Base-by-base conservation (phyloP, 192 early-diverging fungal species). In the Coemansia pectinata region DNA sequence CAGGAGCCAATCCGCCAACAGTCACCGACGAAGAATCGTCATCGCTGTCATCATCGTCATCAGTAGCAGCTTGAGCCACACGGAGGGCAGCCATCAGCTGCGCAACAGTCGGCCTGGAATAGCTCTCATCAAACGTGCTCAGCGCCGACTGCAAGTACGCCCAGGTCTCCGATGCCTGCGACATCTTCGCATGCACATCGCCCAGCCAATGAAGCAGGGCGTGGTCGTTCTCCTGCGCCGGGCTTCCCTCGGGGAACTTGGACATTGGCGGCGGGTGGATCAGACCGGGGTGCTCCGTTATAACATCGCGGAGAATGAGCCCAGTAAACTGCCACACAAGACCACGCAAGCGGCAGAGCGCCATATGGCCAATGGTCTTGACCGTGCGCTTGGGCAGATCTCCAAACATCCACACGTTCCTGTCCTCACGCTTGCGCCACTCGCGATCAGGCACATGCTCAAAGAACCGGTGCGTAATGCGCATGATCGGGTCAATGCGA, bases 321-420 rank as follows among this genome's bases (percentile, higher is more conserved):
- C 76, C 72, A n/a, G 57, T 59, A 57, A 74, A 83, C 62, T 73
- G 80, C 80, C 80, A 83, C 40, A 73, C 62, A 15, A 52, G 55
- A 0, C 44, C 25, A 8, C 65, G 63, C 61, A 96, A 78, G 6
- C 74, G 78, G 25, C 86, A 87, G 0, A 88, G 87, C 41, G 97
- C 67, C 74, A 95, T 91, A 23, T 93, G 87, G 33, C 93, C 75
- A 19, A 99, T 86, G 0, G 96, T 97, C 85, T 98, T 98, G 21
- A 98, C 92, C 0, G 97, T 98, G 45, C 96, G 91, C 65, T 96
- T 79, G 0, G 97, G 96, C 91, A 99, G 86, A 67, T 99, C 96
- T 55, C 94, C 93, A 61, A 93, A 80, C 19, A 91, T 90, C 36
- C 89, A 88, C 12, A 50, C 33, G n/a, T 78, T 76, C 62, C 55